Conservation (phyloP, 805 yeast species). For the Cyberlindnera maclurae region DNA sequence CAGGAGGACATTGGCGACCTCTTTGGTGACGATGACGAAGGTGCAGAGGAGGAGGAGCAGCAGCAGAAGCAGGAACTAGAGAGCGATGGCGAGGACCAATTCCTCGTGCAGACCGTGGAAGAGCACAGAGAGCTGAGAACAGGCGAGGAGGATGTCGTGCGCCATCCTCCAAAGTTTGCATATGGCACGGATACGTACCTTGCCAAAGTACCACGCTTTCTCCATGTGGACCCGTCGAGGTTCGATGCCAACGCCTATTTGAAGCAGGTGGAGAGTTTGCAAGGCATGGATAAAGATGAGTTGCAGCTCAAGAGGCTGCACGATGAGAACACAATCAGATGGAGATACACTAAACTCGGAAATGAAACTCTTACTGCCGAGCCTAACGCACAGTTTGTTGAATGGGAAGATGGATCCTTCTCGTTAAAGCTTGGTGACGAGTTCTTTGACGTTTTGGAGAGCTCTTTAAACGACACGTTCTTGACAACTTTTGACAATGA, state of each 20-base stretch:
- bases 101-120: slow-evolving; percentile 9
- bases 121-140: slow-evolving; percentile 26
- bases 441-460: slow-evolving; percentile 67
- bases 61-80: not conserved
- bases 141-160: slow-evolving; percentile 41
- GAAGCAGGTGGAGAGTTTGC: slow-evolving; percentile 38
- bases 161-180: slow-evolving; percentile 28
- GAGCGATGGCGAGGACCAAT: slow-evolving; percentile 21
- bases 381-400: slow-evolving; percentile 81
- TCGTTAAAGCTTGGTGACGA: slow-evolving; percentile 86
- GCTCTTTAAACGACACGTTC: slow-evolving; percentile 62
- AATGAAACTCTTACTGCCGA: slow-evolving; percentile 61
- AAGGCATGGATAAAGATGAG: slow-evolving; percentile 37
- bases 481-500: slow-evolving; percentile 46
- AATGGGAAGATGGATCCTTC: slow-evolving; percentile 90
- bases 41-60: slow-evolving; percentile 5
- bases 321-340: slow-evolving; percentile 82
- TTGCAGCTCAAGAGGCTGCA: slow-evolving; percentile 56
- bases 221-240: slow-evolving; percentile 78
- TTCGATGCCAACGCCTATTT: slow-evolving; percentile 72
- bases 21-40: slow-evolving; percentile 27
- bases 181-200: slow-evolving; percentile 30
- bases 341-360: slow-evolving; percentile 70
- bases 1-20: slow-evolving; percentile 34
- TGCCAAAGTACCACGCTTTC: slow-evolving; percentile 74